Percentiles rank a stretch among this genome's conserved stretches.
phyloP scores from a whole-genome alignment of 139 green algal genomes.

The Chlamydomonas sphaeroides region DNA sequence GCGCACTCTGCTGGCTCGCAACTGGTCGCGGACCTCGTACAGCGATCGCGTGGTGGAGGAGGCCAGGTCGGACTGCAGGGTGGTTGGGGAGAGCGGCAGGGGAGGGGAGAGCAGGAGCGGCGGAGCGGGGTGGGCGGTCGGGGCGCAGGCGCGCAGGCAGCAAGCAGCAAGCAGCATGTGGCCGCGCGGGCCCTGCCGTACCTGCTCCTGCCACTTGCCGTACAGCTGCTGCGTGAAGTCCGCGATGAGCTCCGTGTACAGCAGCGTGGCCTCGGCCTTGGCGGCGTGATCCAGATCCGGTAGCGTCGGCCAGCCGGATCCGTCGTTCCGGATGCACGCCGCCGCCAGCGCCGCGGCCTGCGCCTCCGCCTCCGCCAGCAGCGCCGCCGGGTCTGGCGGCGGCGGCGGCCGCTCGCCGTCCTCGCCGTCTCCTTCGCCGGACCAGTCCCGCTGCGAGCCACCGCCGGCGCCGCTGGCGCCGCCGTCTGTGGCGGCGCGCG shows the following conservation, averaged over 20 bases:
- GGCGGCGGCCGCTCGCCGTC: no score
- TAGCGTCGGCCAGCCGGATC: neutral
- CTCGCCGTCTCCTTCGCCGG: no score
- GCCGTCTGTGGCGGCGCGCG: no score
- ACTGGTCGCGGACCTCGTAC: constrained; percentile 18
- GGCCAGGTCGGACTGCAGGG: constrained; percentile 5
- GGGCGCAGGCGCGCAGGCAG: no score
- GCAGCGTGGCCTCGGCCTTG: neutral
- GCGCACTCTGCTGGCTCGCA: neutral
- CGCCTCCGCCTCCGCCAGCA: neutral
- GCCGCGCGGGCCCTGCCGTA: no score
- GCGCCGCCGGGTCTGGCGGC: neutral
- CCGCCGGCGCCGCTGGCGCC: no score
- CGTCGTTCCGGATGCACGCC: neutral
- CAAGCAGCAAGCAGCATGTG: no score
- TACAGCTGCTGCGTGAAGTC: constrained; percentile 40
- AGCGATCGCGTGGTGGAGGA: neutral
- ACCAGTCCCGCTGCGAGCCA: no score
- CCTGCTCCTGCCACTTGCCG: constrained; percentile 37
- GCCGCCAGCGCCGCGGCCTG: neutral
- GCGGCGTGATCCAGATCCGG: neutral
- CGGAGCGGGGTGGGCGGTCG: no score
- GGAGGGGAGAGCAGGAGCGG: neutral
- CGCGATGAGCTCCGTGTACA: constrained; percentile 15
- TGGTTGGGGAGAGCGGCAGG: neutral